Conservation (phyloP, 2,329 filamentous ascomycete species). For the Fusarium guadeloupense region DNA sequence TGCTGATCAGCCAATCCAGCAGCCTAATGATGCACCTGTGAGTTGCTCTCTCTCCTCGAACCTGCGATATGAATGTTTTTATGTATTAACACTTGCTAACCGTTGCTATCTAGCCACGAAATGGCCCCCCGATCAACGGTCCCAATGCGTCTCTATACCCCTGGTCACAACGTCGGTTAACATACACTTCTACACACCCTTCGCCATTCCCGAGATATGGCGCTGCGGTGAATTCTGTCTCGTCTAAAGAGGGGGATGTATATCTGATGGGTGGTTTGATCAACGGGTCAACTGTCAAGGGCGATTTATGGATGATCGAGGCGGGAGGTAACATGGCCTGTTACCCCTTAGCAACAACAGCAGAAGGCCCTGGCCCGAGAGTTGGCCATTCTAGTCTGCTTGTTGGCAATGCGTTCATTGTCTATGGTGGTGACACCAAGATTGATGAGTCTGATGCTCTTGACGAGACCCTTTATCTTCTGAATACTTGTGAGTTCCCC, state of each 20-base stretch:
- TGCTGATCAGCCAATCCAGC: conserved; percentile 58
- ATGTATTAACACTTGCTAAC: conserved; percentile 19
- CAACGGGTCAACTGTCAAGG: conserved; percentile 93
- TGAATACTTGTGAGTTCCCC: conserved; percentile 88
- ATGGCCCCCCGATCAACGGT: conserved; percentile 59
- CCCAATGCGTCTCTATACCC: conserved; percentile 88
- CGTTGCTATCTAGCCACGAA: conserved; percentile 59
- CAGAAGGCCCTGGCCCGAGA: conserved; percentile 92
- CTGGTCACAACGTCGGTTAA: conserved; percentile 91
- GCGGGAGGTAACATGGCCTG: conserved; percentile 87
- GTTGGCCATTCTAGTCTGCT: conserved; percentile 94
- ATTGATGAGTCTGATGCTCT: conserved; percentile 90
- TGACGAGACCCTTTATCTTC: conserved; percentile 93
- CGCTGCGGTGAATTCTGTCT: conserved; percentile 89
- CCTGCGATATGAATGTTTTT: not conserved
- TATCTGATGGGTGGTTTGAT: conserved; percentile 98
- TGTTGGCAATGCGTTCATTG: conserved; percentile 98
- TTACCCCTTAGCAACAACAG: conserved; percentile 89
- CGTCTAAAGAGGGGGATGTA: conserved; percentile 95
- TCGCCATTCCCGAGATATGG: conserved; percentile 97
- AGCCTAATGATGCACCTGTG: conserved; percentile 53
- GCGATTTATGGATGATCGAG: conserved; percentile 97
- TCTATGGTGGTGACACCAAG: conserved; percentile 98
- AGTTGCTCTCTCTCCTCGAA: conserved; percentile 40
- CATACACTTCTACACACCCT: conserved; percentile 81